Evolutionary conservation across 129 eudicot genomes (phyloP).

Genomic region (Escallonia herrerae): DNA sequence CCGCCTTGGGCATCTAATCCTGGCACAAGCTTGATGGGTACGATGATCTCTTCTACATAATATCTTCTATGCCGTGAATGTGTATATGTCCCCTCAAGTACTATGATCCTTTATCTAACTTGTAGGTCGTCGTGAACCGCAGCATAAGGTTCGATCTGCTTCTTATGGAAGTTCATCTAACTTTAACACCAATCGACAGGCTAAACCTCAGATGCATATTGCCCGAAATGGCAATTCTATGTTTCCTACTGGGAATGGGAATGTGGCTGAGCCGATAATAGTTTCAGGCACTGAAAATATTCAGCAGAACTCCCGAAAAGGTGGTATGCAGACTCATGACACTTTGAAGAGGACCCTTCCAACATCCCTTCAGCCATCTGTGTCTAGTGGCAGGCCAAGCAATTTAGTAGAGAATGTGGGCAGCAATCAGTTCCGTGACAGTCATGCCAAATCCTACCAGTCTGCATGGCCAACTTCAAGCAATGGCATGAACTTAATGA

Average conservation of each 20-base stretch:
- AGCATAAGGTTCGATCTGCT: slow-evolving; percentile 14
- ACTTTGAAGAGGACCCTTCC: slow-evolving; percentile 52
- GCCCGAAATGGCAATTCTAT: slow-evolving; percentile 14
- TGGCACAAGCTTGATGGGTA: neutral
- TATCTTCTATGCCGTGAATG: neutral
- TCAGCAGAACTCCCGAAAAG: neutral
- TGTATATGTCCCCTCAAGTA: neutral
- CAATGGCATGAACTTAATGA: slow-evolving; percentile 25
- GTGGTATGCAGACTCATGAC: slow-evolving; percentile 8
- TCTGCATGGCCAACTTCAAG: slow-evolving; percentile 21
- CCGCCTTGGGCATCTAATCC: neutral
- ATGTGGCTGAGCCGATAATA: neutral
- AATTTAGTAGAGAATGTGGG: slow-evolving; percentile 23
- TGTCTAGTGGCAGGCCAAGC: slow-evolving; percentile 27
- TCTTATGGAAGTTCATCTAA: slow-evolving; percentile 38
- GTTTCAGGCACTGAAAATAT: neutral
- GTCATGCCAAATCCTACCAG: slow-evolving; percentile 22
- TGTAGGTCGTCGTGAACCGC: slow-evolving; percentile 24
- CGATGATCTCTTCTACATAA: neutral
- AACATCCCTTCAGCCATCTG: slow-evolving; percentile 27
- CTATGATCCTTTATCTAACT: slow-evolving; percentile 3
- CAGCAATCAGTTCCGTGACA: slow-evolving; percentile 32
- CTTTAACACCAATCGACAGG: slow-evolving; percentile 11
- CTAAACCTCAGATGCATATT: slow-evolving; percentile 22
- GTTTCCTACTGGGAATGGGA: slow-evolving; percentile 15